Evolutionary conservation across 176 grass and related monocot species (phyloP).

Genomic region (Ananas comosus): DNA sequence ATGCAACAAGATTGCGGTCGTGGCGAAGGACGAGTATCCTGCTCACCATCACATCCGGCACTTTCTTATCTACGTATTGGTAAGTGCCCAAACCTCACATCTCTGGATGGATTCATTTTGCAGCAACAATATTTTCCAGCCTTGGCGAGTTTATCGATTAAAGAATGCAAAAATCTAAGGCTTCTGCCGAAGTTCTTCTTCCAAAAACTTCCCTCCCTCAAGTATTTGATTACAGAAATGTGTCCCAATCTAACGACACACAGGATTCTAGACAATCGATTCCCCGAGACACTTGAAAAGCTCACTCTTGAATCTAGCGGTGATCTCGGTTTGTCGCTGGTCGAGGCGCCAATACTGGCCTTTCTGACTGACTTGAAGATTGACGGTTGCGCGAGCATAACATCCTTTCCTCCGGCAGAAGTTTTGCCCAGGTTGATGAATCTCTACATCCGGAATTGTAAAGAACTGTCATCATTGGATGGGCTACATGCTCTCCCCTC

Average conservation of each 20-base stretch:
- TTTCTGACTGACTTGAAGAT: conserved; percentile 10
- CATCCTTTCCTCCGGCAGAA: conserved; percentile 7
- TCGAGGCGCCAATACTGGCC: conserved; percentile 1
- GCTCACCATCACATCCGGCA: neutral
- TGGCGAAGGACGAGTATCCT: neutral
- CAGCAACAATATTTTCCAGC: neutral
- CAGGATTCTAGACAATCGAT: neutral
- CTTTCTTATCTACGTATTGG: conserved; percentile 4
- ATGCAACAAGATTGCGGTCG: neutral
- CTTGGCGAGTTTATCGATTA: neutral
- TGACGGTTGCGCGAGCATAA: neutral
- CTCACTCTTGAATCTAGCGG: conserved; percentile 2
- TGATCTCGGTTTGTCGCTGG: neutral
- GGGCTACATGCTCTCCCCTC: conserved; percentile 11
- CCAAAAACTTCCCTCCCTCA: conserved; percentile 6
- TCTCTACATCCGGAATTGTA: conserved; percentile 11
- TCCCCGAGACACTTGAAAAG: neutral
- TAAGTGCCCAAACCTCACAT: conserved; percentile 16
- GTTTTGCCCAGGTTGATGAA: conserved; percentile 9
- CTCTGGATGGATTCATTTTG: neutral
- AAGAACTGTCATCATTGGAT: conserved; percentile 5
- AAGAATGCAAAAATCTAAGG: conserved; percentile 14
- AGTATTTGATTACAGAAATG: neutral
- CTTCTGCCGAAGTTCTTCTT: conserved; percentile 4
- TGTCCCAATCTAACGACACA: conserved; percentile 13